Evolutionary conservation across 495 filamentous ascomycete genomes (phyloP).

Genomic region (Aspergillus egyptiacus): DNA sequence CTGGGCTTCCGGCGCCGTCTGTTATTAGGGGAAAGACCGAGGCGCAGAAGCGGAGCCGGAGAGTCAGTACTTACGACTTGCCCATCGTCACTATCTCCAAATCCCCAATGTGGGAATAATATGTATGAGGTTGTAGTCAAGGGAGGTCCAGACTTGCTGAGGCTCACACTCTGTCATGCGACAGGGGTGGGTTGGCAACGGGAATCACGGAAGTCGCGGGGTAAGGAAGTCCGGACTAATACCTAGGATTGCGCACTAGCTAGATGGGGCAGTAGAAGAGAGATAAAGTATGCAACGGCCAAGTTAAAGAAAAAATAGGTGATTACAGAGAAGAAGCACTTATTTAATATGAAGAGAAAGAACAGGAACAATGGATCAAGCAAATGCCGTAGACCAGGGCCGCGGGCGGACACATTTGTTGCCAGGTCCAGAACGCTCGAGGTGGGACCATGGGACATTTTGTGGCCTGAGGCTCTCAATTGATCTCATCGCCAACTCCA

Average conservation of each 20-base stretch:
- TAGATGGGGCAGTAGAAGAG: neutral
- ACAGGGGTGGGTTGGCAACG: constrained; percentile 23
- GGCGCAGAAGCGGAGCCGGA: neutral
- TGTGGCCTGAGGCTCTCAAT: constrained; percentile 7
- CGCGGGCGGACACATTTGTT: neutral
- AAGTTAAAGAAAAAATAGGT: neutral
- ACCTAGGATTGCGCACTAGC: constrained; percentile 17
- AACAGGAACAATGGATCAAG: neutral
- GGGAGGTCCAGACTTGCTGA: neutral
- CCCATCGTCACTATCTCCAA: constrained; percentile 30
- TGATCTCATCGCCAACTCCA: neutral
- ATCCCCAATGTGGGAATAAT: neutral
- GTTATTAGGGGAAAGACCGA: constrained; percentile 3
- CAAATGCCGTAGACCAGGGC: neutral
- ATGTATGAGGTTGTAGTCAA: neutral
- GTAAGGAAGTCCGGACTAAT: constrained; percentile 19
- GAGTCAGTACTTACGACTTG: constrained; percentile 37
- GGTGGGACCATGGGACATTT: too few species aligned
- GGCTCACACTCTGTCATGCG: constrained; percentile 13
- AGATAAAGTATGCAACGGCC: neutral
- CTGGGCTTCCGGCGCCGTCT: neutral
- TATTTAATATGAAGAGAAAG: too few species aligned
- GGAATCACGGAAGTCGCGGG: constrained; percentile 22
- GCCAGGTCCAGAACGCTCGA: constrained; percentile 12
- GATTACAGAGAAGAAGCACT: neutral